Evolutionary conservation across 352 stramenopile genomes (phyloP), one percentile per base, ranked within the genome.

Genomic region (Globisporangium lucens): DNA sequence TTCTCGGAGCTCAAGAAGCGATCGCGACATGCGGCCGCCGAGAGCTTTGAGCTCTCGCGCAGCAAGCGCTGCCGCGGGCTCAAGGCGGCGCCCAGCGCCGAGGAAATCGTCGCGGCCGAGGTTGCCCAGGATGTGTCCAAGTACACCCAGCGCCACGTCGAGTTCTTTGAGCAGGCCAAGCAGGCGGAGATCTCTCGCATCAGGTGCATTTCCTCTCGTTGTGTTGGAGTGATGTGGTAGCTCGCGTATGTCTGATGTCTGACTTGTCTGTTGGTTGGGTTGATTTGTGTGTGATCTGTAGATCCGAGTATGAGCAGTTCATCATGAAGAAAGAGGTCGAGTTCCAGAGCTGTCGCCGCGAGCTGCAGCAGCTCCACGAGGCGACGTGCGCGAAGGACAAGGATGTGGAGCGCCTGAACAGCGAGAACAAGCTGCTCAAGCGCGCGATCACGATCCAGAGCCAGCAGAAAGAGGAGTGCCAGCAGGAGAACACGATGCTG

Each of bases 81-180:
- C 30, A 61, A 74, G 33, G 64, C 78, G 20, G 60, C 52, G 5
- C 61, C 52, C 22, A 63, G 72, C 41, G 61, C 55, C 17, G 15
- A 56, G 4, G 71, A 77, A 59, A 74, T 78, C 8, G 62, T 66
- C 2, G 71, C 80, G 63, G 68, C 66, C 17, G 70, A 78, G 20
- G 64, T 73, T 3, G 69, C 73, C 35, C 76, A 80, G 5, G 87
- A 93, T 60, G 71, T 89, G 62, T 75, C 84, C 71, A 95, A 94
- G 78, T 95, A 91, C 75, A 90, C 83, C 58, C 88, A 96, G 67
- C 81, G 88, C 36, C 88, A 96, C 47, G 85, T 96, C 24, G 88
- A 94, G 59, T 96, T 90, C 78, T 90, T 96, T 70, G 88, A 96
- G 67, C 86, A 94, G 63, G 74, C 87, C 41, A 94, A 96, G 67